Conservation (phyloP, 345 rosid species). For the Tarenaya hassleriana region DNA sequence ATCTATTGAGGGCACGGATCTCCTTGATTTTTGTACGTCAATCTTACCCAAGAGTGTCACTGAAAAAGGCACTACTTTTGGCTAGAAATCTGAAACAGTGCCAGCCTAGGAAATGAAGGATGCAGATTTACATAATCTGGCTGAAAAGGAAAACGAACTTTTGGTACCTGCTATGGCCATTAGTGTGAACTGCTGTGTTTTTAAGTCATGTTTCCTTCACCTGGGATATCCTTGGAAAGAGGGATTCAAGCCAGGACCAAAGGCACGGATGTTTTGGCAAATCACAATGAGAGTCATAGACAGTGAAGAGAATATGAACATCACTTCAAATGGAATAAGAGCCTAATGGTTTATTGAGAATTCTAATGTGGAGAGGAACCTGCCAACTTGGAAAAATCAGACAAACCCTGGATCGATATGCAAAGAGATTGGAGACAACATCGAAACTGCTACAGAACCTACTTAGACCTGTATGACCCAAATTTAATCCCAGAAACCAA, state of each 20-base stretch:
- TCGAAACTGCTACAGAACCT: constrained; percentile 14
- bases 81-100: not conserved
- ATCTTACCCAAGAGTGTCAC: constrained; percentile 17
- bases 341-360: constrained; percentile 20
- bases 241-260: constrained; percentile 95
- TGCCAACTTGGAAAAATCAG: too few species aligned
- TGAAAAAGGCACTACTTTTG: constrained; percentile 15
- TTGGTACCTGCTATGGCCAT: constrained; percentile 1
- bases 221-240: too few species aligned
- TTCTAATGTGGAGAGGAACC: constrained; percentile 1
- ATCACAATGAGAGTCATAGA: constrained; percentile 31
- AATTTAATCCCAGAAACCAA: not conserved
- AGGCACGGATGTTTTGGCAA: constrained; percentile 58
- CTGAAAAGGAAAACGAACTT: not conserved
- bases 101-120: constrained; percentile 14
- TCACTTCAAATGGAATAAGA: constrained; percentile 26
- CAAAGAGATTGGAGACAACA: constrained; percentile 11
- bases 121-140: constrained; percentile 21
- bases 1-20: constrained; percentile 4
- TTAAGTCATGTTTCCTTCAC: too few species aligned
- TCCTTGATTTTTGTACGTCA: constrained; percentile 14
- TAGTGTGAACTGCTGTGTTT: too few species aligned
- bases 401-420: not conserved
- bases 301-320: constrained; percentile 46
- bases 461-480: not conserved